A percentile compares a stretch with the other conserved stretches of the same genome.
Conservation (phyloP, 2,329 filamentous ascomycete genomes). For the Rosellinia necatrix region DNA sequence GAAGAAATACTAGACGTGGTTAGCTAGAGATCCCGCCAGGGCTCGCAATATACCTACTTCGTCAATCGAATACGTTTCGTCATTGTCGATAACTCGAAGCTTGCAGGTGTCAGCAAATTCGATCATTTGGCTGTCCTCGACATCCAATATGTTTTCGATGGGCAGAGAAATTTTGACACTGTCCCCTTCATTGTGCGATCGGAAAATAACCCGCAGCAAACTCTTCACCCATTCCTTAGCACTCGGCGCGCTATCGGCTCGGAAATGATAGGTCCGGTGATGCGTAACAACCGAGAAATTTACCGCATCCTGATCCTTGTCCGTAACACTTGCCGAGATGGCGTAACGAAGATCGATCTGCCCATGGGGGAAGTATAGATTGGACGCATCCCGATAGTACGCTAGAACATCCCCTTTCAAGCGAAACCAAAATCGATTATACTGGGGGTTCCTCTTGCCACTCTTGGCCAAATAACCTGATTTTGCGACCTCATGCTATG, state of each 20-base stretch:
- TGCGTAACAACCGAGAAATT: conserved; percentile 83
- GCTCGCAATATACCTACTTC: conserved; percentile 61
- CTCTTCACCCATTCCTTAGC: conserved; percentile 97
- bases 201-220: conserved; percentile 91
- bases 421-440: conserved; percentile 90
- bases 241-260: conserved; percentile 82
- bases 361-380: conserved; percentile 88
- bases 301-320: conserved; percentile 76
- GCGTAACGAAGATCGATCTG: conserved; percentile 92
- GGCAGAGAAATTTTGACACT: conserved; percentile 95
- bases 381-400: conserved; percentile 82
- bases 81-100: conserved; percentile 88
- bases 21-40: conserved; percentile 24
- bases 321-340: conserved; percentile 79
- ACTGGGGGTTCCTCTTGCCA: conserved; percentile 84
- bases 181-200: conserved; percentile 93
- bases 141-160: conserved; percentile 85
- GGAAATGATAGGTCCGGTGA: conserved; percentile 83
- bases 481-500: conserved; percentile 73
- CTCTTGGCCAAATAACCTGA: conserved; percentile 88
- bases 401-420: conserved; percentile 90
- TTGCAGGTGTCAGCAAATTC: conserved; percentile 94
- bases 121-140: conserved; percentile 88
- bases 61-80: conserved; percentile 93
- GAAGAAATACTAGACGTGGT: conserved; percentile 81